Evolutionary conservation across 1,284 basidiomycete genomes (phyloP).

Genomic region (Cutaneotrichosporon sp.): DNA sequence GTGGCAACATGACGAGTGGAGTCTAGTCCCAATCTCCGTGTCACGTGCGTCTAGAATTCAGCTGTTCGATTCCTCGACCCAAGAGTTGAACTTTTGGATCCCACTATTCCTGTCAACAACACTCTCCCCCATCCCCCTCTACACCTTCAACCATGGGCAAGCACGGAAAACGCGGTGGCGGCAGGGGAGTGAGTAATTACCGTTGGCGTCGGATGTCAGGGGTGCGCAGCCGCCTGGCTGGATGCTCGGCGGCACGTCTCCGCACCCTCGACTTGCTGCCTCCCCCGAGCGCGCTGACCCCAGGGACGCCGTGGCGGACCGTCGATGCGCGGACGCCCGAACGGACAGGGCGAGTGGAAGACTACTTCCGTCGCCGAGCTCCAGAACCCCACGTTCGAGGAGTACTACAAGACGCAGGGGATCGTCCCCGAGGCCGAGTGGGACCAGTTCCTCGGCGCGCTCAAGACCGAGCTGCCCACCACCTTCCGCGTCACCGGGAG

Average conservation of each 20-base stretch:
- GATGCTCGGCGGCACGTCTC: background rate
- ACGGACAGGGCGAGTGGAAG: constrained; percentile 26
- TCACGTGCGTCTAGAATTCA: constrained; percentile 2
- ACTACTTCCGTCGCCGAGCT: constrained; percentile 27
- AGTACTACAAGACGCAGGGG: constrained; percentile 65
- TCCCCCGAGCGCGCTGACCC: background rate
- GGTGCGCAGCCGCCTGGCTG: background rate
- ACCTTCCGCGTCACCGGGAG: constrained; percentile 92
- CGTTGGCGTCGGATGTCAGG: background rate
- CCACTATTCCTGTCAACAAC: background rate
- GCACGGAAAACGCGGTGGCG: constrained; percentile 20
- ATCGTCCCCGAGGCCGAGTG: constrained; percentile 66
- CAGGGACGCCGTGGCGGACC: background rate
- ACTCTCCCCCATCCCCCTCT: no score
- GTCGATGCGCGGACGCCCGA: background rate
- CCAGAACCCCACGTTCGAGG: constrained; percentile 70
- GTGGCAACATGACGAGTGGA: constrained; percentile 1
- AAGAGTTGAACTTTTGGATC: constrained; percentile 13
- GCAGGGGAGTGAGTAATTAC: constrained; percentile 7
- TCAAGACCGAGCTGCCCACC: constrained; percentile 79
- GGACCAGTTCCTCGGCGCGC: constrained; percentile 68
- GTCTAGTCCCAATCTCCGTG: background rate
- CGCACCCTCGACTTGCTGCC: no score
- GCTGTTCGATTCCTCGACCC: background rate
- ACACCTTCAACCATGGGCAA: constrained; percentile 13